Percentiles rank a stretch among this genome's conserved stretches.
These are phyloP conservation scores for Uncinocarpus reesii DNA, from an alignment of 2,329 filamentous ascomycete genomes.

Conservation along the genomic window DNA sequence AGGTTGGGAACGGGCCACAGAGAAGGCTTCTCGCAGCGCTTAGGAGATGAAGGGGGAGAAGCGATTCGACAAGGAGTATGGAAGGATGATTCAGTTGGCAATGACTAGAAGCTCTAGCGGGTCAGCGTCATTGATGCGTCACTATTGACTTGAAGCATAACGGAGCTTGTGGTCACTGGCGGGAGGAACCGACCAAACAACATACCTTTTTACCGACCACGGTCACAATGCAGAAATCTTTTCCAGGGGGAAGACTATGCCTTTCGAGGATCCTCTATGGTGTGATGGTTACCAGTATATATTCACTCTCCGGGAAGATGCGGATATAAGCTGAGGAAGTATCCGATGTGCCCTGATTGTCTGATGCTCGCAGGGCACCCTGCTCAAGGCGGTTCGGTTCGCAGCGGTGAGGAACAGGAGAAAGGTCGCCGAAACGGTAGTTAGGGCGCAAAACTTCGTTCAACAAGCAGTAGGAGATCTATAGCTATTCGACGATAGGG, in stretches of 20 bases:
- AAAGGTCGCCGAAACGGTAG: background rate
- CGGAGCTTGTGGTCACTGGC: too few relatives aligned
- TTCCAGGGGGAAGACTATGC: too few relatives aligned
- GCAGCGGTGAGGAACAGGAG: background rate
- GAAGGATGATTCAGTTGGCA: too few relatives aligned
- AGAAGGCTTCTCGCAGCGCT: background rate
- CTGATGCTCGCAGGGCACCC: background rate
- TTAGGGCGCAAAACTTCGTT: background rate
- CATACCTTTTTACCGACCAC: too few relatives aligned
- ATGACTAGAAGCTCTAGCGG: background rate
- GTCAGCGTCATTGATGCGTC: background rate
- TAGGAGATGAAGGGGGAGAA: too few relatives aligned
- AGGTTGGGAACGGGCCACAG: background rate
- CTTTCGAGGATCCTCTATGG: too few relatives aligned
- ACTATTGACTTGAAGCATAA: too few relatives aligned
- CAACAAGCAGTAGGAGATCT: too few relatives aligned
- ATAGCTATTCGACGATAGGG: too few relatives aligned
- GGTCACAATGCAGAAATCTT: too few relatives aligned
- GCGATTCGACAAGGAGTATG: too few relatives aligned
- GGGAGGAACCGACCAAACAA: background rate
- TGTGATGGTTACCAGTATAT: background rate
- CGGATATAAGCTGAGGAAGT: background rate
- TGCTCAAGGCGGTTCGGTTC: background rate
- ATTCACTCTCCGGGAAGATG: background rate
- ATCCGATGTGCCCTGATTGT: too few relatives aligned